phyloP scores from a whole-genome alignment of 306 rosid genomes.

The Glycine tomentella region DNA sequence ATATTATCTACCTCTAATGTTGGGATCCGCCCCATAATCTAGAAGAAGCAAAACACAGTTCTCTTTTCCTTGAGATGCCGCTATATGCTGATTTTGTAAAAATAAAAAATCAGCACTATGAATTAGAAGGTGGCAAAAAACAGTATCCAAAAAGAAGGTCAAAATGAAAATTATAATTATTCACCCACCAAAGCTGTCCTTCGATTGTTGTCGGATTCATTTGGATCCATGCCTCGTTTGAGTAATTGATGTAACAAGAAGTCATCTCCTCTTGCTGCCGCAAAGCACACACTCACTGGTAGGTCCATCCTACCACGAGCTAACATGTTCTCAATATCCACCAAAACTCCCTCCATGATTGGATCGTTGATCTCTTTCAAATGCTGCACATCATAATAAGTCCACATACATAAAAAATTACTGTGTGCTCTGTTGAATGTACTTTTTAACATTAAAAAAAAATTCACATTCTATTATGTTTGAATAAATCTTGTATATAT shows the following conservation, averaged over 20 bases:
- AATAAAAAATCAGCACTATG: background rate
- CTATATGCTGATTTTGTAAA: constrained; percentile 71
- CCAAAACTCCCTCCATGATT: constrained; percentile 79
- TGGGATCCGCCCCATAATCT: constrained; percentile 77
- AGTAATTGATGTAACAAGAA: constrained; percentile 76
- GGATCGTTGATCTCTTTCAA: constrained; percentile 78
- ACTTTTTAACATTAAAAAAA: too few species aligned
- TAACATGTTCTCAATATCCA: constrained; percentile 86
- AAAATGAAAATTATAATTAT: constrained; percentile 12
- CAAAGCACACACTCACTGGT: constrained; percentile 87
- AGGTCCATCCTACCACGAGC: constrained; percentile 86
- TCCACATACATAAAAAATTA: background rate
- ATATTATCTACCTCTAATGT: constrained; percentile 68
- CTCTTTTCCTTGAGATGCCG: constrained; percentile 75
- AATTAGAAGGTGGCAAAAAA: background rate
- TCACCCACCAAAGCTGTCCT: constrained; percentile 82
- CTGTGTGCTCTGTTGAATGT: background rate
- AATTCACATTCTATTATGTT: too few species aligned
- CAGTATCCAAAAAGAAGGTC: background rate
- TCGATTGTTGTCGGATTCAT: constrained; percentile 81
- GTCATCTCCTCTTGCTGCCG: constrained; percentile 85
- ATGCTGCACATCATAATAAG: constrained; percentile 57
- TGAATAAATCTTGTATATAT: too few species aligned
- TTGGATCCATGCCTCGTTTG: constrained; percentile 77
- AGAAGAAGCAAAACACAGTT: constrained; percentile 75